Conservation (phyloP, 2,329 filamentous ascomycete genomes). For the Pleurostoma richardsiae region DNA sequence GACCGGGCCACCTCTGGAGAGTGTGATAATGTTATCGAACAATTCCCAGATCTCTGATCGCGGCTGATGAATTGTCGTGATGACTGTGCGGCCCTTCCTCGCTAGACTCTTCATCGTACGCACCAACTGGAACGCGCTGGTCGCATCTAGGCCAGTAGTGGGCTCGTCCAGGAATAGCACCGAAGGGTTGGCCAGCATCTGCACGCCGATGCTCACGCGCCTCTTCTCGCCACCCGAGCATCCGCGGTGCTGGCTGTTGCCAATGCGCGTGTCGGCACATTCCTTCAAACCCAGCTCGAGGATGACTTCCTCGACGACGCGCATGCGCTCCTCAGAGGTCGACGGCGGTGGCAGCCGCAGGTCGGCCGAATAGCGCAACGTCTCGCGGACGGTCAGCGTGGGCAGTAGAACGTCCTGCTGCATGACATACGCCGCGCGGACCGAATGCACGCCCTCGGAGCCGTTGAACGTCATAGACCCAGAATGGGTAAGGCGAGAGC, state of each 20-base stretch:
- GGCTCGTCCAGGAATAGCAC: constrained; percentile 76
- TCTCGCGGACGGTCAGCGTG: constrained; percentile 71
- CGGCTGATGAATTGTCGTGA: constrained; percentile 73
- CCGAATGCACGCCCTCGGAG: constrained; percentile 40
- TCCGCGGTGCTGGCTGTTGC: constrained; percentile 65
- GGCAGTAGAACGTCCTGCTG: constrained; percentile 72
- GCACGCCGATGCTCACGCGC: constrained; percentile 71
- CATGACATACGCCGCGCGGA: constrained; percentile 60
- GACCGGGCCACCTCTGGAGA: constrained; percentile 63
- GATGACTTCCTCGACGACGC: constrained; percentile 71
- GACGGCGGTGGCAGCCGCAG: constrained; percentile 62
- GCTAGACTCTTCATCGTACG: constrained; percentile 65
- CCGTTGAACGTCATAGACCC: constrained; percentile 61
- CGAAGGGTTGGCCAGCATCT: constrained; percentile 73
- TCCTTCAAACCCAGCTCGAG: constrained; percentile 71
- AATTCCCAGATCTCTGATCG: constrained; percentile 75
- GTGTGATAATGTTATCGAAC: constrained; percentile 66
- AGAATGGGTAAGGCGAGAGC: constrained; percentile 40
- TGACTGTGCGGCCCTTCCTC: constrained; percentile 62
- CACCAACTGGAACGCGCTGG: constrained; percentile 69
- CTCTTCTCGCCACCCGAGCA: constrained; percentile 78
- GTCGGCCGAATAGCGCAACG: constrained; percentile 67
- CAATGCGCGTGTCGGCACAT: constrained; percentile 70
- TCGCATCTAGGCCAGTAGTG: constrained; percentile 73
- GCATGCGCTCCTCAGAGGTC: constrained; percentile 50